phyloP scores from a whole-genome alignment of 2,329 filamentous ascomycete species.

The Fragosphaeria purpurea region DNA sequence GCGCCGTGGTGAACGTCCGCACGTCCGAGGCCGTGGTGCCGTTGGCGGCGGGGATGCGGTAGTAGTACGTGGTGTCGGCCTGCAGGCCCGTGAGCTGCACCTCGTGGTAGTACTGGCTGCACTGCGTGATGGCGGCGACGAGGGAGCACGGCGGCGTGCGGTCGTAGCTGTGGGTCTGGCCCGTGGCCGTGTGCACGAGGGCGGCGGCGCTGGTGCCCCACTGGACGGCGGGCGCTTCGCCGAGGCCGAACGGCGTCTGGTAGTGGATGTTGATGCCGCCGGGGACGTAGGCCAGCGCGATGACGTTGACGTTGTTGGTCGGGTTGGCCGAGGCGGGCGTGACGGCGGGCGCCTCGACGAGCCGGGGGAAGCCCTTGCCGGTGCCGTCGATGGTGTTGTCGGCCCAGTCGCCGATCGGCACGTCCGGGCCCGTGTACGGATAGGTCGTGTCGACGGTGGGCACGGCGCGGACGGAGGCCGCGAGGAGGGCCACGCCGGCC shows the following conservation, averaged over 20 bases:
- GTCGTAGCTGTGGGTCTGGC: conserved; percentile 33
- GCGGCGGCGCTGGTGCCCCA: conserved; percentile 29
- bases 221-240: conserved; percentile 28
- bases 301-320: conserved; percentile 43
- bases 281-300: conserved; percentile 36
- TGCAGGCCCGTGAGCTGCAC: conserved; percentile 32
- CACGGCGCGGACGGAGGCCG: background rate
- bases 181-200: conserved; percentile 26
- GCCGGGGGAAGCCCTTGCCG: conserved; percentile 39
- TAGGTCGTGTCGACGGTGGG: conserved; percentile 29
- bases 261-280: conserved; percentile 41
- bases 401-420: conserved; percentile 42
- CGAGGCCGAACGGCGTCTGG: conserved; percentile 44
- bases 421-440: conserved; percentile 36
- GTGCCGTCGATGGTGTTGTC: conserved; percentile 39
- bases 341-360: conserved; percentile 40
- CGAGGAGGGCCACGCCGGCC: conserved; percentile 4
- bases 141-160: conserved; percentile 40
- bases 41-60: conserved; percentile 37
- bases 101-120: conserved; percentile 42
- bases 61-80: conserved; percentile 38
- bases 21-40: conserved; percentile 37
- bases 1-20: conserved; percentile 36
- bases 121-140: conserved; percentile 34
- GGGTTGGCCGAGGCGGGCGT: conserved; percentile 31